Base-by-base conservation (phyloP, 2,329 filamentous ascomycete species). In the Xylariaceae sp. region DNA sequence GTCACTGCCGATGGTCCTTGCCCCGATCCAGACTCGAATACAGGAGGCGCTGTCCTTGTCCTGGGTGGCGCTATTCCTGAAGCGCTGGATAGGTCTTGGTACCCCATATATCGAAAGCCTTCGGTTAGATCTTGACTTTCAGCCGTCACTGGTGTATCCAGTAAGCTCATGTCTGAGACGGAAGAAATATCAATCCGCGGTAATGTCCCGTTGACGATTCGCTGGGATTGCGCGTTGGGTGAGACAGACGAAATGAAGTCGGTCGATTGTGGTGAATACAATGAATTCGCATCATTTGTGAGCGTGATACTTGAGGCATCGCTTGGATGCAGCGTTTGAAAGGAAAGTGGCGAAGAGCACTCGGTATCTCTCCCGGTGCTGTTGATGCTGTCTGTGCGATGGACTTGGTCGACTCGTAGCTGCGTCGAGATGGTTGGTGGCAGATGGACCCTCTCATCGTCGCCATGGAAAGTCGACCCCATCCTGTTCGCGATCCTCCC, bases 11-110 rank as follows among this genome's bases (percentile, higher is more conserved):
- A 46, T 7, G 34, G n/a, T 18, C 39, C 43, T 17, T 54, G 58
- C 18, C 56, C 59, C 31, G 49, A 28, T 28, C 22, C 7, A 4
- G 22, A 28, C 4, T 28, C 22, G 22, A 28, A 28, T 5, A 28
- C 7, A 28, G 22, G 22, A 28, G 22, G 22, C 4, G 22, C 22
- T 28, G 22, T 28, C 22, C 22, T 28, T 28, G 7, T 28, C 22
- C 22, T 48, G 2, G 58, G 39, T 18, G 50, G 31, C 14, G 41
- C 33, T 5, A 58, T 57, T n/a, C 60, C 28, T 12, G 63, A 63
- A 14, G 42, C 47, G 28, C 51, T 48, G 19, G 61, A 34, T 53
- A 63, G 50, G 48, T 65, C 64, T 14, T 45, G 57, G 38, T 61
- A 63, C 33, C 44, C 60, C 1, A 58, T 58, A 31, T 57, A 54